Evolutionary conservation across 257 asterid species (phyloP), one percentile per base, ranked within the genome.

Genomic region (Nicotiana tomentosiformis): DNA sequence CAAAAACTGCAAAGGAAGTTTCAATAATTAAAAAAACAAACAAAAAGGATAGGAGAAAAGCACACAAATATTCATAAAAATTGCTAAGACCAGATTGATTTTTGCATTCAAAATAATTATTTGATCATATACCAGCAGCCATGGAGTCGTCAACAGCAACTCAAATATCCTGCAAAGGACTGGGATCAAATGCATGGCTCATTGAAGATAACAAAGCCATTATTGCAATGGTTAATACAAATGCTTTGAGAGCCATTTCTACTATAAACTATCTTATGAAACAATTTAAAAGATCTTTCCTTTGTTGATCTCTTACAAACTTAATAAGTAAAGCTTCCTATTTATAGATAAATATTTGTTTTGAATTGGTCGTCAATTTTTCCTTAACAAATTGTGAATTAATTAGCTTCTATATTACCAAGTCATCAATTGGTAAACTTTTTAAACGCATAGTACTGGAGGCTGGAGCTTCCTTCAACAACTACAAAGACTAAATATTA

Each of bases 151-250:
- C 37, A 72, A 72, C 61, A 72, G 79, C 79, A 11, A 72, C 79
- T 23, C 79, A 72, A 10, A 72, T 43, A 72, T 72, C 79, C 61
- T 72, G 79, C 10, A 72, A 35, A 46, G 79, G 79, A 10, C 79
- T 72, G 5, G 79, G 79, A 23, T 72, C 79, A 72, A 4, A 46
- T 72, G 79, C 79, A 72, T 2, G 61, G 26, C 62, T 49, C 39
- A 26, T 14, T 74, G 80, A 74, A 49, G 26, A 49, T 49, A 49
- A 49, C n/a, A 74, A 0, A 49, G 80, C 80, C 62, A 49, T 46
- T 74, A 26, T 74, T 37, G 64, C 9, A 74, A 74, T 26, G 43
- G 11, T 74, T 72, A 72, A 6, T 23, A 46, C 2, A 0, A 72
- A 43, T 49, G 20, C 46, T 35, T 72, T 72, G 61, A 72, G 26